A percentile compares a stretch with the other conserved stretches of the same genome.
Conservation (phyloP, 106 monocot species). For the Dioscorea dumetorum region DNA sequence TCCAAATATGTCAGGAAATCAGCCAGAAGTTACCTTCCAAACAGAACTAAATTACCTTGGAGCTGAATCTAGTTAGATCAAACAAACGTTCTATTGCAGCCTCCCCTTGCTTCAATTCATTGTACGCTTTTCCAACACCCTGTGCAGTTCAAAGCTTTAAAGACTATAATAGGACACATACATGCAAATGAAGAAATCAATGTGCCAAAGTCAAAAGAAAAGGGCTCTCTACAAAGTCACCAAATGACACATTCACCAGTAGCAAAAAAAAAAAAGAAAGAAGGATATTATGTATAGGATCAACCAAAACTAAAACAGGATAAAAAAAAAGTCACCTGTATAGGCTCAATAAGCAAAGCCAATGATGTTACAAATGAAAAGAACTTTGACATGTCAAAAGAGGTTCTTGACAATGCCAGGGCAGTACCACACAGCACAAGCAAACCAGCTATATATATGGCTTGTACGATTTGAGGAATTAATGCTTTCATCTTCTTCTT, state of each 20-base stretch:
- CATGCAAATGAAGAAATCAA: slow-evolving; percentile 1
- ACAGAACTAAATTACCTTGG: slow-evolving; percentile 30
- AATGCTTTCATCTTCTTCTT: slow-evolving; percentile 81
- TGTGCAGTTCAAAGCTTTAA: slow-evolving; percentile 10
- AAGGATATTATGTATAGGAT: too few species aligned
- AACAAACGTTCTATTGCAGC: slow-evolving; percentile 76
- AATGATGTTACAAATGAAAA: slow-evolving; percentile 68
- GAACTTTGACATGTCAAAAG: slow-evolving; percentile 35
- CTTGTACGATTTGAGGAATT: slow-evolving; percentile 60
- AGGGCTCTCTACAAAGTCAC: not conserved
- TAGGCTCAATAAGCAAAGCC: slow-evolving; percentile 58
- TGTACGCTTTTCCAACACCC: slow-evolving; percentile 80
- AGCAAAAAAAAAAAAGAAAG: too few species aligned
- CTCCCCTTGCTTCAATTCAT: slow-evolving; percentile 88
- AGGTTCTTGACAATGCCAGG: slow-evolving; percentile 29
- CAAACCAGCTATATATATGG: slow-evolving; percentile 49
- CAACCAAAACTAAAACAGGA: too few species aligned
- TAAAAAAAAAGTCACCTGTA: slow-evolving; percentile 35
- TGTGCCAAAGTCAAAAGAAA: not conserved
- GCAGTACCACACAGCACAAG: slow-evolving; percentile 44
- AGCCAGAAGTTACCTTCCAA: too few species aligned
- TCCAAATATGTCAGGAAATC: too few species aligned
- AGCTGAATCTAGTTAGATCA: slow-evolving; percentile 47
- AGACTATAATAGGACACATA: not conserved
- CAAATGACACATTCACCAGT: not conserved